phyloP scores from a whole-genome alignment of 1,139 yeast genomes.

The Kodamaea sp. region DNA sequence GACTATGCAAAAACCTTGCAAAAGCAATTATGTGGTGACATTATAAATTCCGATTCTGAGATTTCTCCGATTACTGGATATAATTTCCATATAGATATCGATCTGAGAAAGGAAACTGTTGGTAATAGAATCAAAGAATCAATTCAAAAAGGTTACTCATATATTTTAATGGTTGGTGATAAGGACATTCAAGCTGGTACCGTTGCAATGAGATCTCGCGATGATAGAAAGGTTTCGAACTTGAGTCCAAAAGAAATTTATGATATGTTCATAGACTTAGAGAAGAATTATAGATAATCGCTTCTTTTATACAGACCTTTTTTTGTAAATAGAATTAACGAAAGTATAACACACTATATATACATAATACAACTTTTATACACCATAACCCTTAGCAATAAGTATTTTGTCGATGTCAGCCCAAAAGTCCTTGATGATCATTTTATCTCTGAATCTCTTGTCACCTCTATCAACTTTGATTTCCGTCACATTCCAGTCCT shows the following conservation, averaged over 20 bases:
- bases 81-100: slow-evolving; percentile 73
- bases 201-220: slow-evolving; percentile 66
- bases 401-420: slow-evolving; percentile 62
- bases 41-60: slow-evolving; percentile 23
- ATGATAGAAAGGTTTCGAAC: slow-evolving; percentile 45
- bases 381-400: slow-evolving; percentile 43
- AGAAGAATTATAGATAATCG: slow-evolving; percentile 37
- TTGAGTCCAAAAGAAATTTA: slow-evolving; percentile 47
- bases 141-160: slow-evolving; percentile 70
- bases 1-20: slow-evolving; percentile 53
- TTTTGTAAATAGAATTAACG: not conserved
- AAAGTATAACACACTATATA: slow-evolving; percentile 1
- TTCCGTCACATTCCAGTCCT: slow-evolving; percentile 84
- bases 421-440: slow-evolving; percentile 85
- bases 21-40: slow-evolving; percentile 48
- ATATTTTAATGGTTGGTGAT: slow-evolving; percentile 81
- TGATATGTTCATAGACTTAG: slow-evolving; percentile 47
- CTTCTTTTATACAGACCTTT: not conserved
- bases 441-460: slow-evolving; percentile 84
- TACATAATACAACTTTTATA: slow-evolving; percentile 2
- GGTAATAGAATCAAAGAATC: slow-evolving; percentile 82
- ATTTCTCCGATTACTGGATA: slow-evolving; percentile 55
- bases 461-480: slow-evolving; percentile 72
- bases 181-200: slow-evolving; percentile 63
- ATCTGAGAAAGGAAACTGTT: slow-evolving; percentile 70